These are phyloP conservation scores for Yarrowia galli DNA, from an alignment of 1,139 yeast species.

Conservation along the genomic window DNA sequence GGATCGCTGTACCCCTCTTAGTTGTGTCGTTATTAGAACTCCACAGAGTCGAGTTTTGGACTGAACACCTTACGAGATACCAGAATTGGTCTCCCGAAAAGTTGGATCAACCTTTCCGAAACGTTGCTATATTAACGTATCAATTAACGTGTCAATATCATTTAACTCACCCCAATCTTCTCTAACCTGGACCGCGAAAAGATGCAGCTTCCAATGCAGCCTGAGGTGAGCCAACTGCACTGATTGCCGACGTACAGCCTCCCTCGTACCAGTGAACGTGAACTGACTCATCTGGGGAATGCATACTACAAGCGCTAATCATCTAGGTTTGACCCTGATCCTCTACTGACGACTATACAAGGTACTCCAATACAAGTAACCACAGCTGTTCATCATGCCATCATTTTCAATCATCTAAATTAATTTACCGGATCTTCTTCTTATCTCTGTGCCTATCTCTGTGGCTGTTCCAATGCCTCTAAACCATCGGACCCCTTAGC, in stretches of 20 bases:
- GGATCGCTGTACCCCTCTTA: neutral
- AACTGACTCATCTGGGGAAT: conserved; percentile 25
- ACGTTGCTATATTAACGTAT: neutral
- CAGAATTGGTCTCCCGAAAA: too few relatives aligned
- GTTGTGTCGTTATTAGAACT: neutral
- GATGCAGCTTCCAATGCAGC: neutral
- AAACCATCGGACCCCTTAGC: conserved; percentile 1
- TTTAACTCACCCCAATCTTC: neutral
- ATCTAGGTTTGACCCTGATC: conserved; percentile 11
- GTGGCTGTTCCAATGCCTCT: conserved; percentile 11
- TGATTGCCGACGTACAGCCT: too few relatives aligned
- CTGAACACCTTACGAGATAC: too few relatives aligned
- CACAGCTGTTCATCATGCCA: neutral
- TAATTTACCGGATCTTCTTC: neutral
- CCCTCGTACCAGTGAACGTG: too few relatives aligned
- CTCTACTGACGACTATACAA: neutral
- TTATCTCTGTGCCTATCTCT: neutral
- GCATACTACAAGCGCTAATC: neutral
- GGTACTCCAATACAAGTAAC: too few relatives aligned
- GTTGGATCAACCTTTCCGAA: too few relatives aligned
- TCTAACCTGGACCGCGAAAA: neutral
- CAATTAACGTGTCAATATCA: neutral
- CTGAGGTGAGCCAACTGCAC: neutral
- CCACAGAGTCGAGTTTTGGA: too few relatives aligned
- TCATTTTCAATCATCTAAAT: conserved; percentile 1